Evolutionary conservation across 371 early-diverging fungal species (phyloP), one percentile per base, ranked within the genome.

Genomic region (Mucor indicus): DNA sequence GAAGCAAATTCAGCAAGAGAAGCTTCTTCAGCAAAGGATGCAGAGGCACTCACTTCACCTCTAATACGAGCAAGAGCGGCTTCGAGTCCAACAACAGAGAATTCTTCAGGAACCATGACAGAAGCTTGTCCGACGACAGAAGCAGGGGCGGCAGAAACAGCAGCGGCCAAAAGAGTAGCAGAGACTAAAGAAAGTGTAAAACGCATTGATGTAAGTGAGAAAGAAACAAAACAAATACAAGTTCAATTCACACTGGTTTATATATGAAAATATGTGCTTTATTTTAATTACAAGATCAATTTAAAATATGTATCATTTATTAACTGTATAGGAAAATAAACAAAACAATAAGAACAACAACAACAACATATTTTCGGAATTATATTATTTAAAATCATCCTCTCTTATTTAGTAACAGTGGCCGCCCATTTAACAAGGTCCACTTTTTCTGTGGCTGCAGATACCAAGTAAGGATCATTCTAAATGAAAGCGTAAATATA

Each of bases 391-490:
- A n/a, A n/a, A n/a, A n/a, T n/a, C n/a, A n/a, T n/a, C n/a, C n/a
- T n/a, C n/a, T n/a, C n/a, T n/a, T n/a, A n/a, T n/a, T n/a, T n/a
- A 33, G 50, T 56, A 24, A 45, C 50, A 50, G 48, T 56, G 2
- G 39, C 38, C 0, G 71, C 76, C 83, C 83, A 82, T 44, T 65
- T 60, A 32, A 69, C 76, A 48, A 80, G 67, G 54, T 83, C 83
- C 25, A 83, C 83, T 15, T 71, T 69, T 55, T 76, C 81, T 49
- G 57, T 48, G 21, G 67, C 72, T 20, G 79, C 79, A 35, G 75
- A 72, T 21, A 58, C 57, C n/a, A 80, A 58, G 52, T 77, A 83
- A 32, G 67, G 57, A 57, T 80, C 77, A 52, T 77, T 72, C 81
- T 83, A 57, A 11, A 21, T 30, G 43, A 49, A 52, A n/a, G 43